Evolutionary conservation across 177 flowering plant genomes (phyloP).

Genomic region (Vitis hybrid): DNA sequence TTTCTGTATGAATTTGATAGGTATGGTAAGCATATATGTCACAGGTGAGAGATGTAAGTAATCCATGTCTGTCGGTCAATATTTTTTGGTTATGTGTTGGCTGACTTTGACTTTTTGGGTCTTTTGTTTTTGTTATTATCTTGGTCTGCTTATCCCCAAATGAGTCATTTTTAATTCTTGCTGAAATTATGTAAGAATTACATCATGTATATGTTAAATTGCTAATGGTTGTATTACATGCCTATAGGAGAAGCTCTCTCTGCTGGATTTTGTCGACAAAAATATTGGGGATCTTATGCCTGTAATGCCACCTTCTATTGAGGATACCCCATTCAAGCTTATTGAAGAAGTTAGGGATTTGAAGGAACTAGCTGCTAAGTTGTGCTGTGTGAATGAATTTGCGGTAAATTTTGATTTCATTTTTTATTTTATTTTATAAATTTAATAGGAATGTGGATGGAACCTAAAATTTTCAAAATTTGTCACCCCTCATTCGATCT

Average conservation of each 20-base stretch:
- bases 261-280: conserved; percentile 69
- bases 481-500: too few relatives aligned
- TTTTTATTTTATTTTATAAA: neutral
- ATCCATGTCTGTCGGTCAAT: too few relatives aligned
- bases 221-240: conserved; percentile 6
- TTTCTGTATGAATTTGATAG: too few relatives aligned
- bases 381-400: conserved; percentile 72
- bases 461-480: neutral
- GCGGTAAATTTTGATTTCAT: conserved; percentile 52
- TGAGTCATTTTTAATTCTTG: neutral
- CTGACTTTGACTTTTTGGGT: neutral
- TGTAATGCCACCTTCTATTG: conserved; percentile 56
- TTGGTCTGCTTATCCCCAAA: neutral
- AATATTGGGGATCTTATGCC: conserved; percentile 37
- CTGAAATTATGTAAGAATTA: neutral
- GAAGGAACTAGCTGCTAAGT: conserved; percentile 75
- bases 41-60: too few relatives aligned
- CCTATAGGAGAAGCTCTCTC: conserved; percentile 63
- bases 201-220: neutral
- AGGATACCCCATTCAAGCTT: conserved; percentile 69
- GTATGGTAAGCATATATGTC: too few relatives aligned
- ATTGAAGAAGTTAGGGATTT: conserved; percentile 78
- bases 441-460: neutral
- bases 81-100: too few relatives aligned
- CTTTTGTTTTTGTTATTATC: neutral